Evolutionary conservation across 495 filamentous ascomycete species (phyloP).

Genomic region (Aspergillus indologenus): DNA sequence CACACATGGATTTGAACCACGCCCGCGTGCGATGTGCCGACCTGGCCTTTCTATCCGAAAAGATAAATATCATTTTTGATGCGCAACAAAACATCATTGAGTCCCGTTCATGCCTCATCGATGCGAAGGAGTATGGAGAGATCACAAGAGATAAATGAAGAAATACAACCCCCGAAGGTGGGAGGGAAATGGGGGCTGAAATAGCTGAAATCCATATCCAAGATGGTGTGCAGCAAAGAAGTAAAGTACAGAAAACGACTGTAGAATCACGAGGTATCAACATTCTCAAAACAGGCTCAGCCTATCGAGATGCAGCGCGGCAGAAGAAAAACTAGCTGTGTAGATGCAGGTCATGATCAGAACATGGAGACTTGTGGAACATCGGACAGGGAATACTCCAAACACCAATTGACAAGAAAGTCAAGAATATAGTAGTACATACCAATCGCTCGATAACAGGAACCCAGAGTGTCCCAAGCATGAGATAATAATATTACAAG

Average conservation of each 20-base stretch:
- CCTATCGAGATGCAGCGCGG: slow-evolving; percentile 6
- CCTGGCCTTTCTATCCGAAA: not conserved
- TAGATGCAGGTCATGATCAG: slow-evolving; percentile 8
- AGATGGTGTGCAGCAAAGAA: not conserved
- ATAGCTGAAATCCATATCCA: not conserved
- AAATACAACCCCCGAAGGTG: not conserved
- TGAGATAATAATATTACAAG: slow-evolving; percentile 25
- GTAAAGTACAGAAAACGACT: not conserved
- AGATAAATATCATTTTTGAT: not conserved
- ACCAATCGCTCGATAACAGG: slow-evolving; percentile 11
- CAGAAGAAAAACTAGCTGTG: slow-evolving; percentile 7
- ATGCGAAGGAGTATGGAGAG: not conserved
- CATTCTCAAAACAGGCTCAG: slow-evolving; percentile 5
- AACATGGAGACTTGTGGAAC: not conserved
- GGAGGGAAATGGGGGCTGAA: not conserved
- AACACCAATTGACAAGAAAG: not conserved
- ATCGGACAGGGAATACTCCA: not conserved
- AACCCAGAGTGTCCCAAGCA: not conserved
- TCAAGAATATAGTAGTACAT: slow-evolving; percentile 11
- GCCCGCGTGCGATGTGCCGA: not conserved
- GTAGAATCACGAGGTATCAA: not conserved
- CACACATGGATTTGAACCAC: not conserved
- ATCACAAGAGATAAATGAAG: not conserved
- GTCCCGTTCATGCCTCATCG: not conserved
- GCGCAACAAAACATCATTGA: not conserved